Evolutionary conservation across 2,329 filamentous ascomycete species (phyloP).

Genomic region (Stromatinia cepivora): DNA sequence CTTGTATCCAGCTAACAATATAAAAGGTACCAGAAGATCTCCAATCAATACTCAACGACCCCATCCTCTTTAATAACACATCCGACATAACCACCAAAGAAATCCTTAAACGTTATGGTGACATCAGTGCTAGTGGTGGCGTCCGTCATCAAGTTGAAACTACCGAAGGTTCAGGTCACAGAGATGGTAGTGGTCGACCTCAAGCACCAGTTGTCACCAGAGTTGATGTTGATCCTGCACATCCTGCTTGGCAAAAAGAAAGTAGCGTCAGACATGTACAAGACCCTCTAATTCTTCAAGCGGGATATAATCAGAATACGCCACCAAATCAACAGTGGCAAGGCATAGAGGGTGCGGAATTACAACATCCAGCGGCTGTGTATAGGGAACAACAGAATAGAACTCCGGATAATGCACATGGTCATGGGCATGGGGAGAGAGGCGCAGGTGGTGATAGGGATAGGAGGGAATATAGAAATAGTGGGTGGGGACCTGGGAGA

Average conservation of each 20-base stretch:
- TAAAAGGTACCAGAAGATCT: constrained; percentile 87
- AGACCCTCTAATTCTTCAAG: constrained; percentile 50
- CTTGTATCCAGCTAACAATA: constrained; percentile 34
- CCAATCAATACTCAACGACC: constrained; percentile 80
- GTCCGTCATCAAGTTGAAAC: constrained; percentile 61
- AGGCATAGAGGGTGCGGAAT: constrained; percentile 29
- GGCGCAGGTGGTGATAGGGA: constrained; percentile 2
- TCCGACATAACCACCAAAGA: constrained; percentile 95
- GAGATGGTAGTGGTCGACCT: constrained; percentile 48
- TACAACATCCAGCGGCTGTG: constrained; percentile 33
- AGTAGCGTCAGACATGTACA: constrained; percentile 78
- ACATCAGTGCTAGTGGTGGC: constrained; percentile 57
- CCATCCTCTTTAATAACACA: constrained; percentile 74
- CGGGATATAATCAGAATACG: constrained; percentile 46
- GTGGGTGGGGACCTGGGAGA: constrained; percentile 38
- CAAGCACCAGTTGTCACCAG: constrained; percentile 58
- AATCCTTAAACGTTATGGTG: constrained; percentile 89
- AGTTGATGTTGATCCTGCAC: constrained; percentile 84
- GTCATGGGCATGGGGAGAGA: constrained; percentile 25
- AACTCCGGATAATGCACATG: constrained; percentile 40
- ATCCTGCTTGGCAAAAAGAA: constrained; percentile 76
- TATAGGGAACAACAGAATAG: constrained; percentile 36
- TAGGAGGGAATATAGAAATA: constrained; percentile 38
- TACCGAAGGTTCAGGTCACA: constrained; percentile 54
- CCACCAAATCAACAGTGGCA: constrained; percentile 53